Evolutionary conservation across 345 rosid genomes (phyloP).

Genomic region (Eucalyptus pauciflora): DNA sequence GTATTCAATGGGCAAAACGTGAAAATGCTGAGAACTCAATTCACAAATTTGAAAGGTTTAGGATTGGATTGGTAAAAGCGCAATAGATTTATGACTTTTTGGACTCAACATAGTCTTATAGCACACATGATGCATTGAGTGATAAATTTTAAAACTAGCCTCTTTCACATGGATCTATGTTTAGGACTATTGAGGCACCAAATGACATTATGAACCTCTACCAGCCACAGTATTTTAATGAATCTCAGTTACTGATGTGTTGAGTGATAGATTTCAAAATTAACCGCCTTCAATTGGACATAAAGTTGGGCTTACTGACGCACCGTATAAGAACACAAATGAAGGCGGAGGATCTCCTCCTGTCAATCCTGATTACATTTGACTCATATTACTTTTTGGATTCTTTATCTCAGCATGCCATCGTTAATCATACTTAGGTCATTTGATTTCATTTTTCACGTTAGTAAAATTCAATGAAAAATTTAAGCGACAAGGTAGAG

Average conservation of each 20-base stretch:
- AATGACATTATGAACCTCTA: background rate
- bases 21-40: no score
- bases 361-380: background rate
- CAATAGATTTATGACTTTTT: no score
- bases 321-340: background rate
- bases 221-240: no score
- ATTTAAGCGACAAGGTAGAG: background rate
- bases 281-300: background rate
- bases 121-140: background rate
- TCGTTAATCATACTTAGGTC: background rate
- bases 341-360: background rate
- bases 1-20: accelerated
- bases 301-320: background rate
- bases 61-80: no score
- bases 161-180: background rate
- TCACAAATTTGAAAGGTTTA: no score
- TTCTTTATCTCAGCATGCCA: background rate
- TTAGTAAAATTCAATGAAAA: background rate
- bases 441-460: background rate
- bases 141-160: background rate
- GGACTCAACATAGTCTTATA: no score
- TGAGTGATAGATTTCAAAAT: background rate
- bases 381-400: no score
- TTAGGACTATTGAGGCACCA: background rate
- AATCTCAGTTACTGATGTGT: background rate